Evolutionary conservation across 371 early-diverging fungal genomes (phyloP), one percentile per base, ranked within the genome.

Genomic region (Enterocytospora artemiae): DNA sequence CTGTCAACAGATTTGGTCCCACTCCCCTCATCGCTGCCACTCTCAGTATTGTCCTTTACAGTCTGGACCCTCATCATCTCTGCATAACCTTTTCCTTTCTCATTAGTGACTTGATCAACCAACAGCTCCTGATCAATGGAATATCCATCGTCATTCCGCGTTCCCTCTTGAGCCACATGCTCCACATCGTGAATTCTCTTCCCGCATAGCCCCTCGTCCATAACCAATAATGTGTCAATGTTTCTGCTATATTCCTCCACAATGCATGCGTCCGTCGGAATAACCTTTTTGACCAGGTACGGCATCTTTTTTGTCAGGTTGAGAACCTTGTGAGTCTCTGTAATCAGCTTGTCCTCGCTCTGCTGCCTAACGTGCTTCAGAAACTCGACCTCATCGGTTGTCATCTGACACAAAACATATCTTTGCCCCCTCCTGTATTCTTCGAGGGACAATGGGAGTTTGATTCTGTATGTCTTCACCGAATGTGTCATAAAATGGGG

Each of bases 361-460:
- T 62, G 27, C 53, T 51, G 7, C 65, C 75, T 12, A 50, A 39
- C 12, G 49, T 41, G 33, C 63, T 67, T 44, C 72, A 80, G 1
- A 45, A 43, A 52, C 66, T 62, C 32, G 63, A 75, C 60, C 65
- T 74, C 63, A 27, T 27, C 28, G 12, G 63, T 62, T 16, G 63
- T 62, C n/a, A 24, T 27, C 27, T 69, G 58, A n/a, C 71, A 62
- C 1, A 75, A 63, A 1, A 76, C 64, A 46, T 71, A 71, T 33
- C 76, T 49, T 16, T 76, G 74, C 12, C 74, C 78, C n/a, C 70
- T 59, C 14, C 72, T 71, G 56, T 73, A 80, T 63, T 80, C 73
- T 12, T 69, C 43, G 5, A 71, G 55, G 12, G 67, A 71, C 33
- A 76, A 61, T 22, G 80, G 80, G 32, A 79, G 31, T n/a, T 69